phyloP scores from a whole-genome alignment of 2,329 filamentous ascomycete species.

The Catunica adiposa region DNA sequence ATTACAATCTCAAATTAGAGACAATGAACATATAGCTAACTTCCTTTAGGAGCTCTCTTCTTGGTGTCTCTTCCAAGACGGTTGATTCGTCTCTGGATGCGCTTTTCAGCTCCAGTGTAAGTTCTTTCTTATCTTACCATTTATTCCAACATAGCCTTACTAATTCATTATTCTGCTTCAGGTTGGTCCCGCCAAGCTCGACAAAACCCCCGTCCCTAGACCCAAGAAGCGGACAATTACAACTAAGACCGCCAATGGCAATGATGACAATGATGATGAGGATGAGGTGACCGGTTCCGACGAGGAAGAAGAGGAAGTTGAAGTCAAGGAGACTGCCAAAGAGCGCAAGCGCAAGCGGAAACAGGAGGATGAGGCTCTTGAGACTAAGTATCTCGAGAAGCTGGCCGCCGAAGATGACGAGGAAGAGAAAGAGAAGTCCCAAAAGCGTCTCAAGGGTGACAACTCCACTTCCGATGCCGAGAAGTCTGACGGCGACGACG shows the following conservation, averaged over 20 bases:
- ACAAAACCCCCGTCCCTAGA: conserved; percentile 20
- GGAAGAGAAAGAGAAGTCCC: conserved; percentile 22
- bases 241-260: conserved; percentile 18
- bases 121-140: conserved; percentile 20
- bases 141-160: neutral
- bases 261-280: conserved; percentile 17
- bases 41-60: conserved; percentile 3
- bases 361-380: conserved; percentile 52
- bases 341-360: conserved; percentile 50
- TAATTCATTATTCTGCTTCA: conserved; percentile 18
- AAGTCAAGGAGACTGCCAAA: conserved; percentile 26
- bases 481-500: conserved; percentile 28
- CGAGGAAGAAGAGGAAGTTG: conserved; percentile 22
- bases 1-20: neutral
- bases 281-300: conserved; percentile 21
- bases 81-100: conserved; percentile 54
- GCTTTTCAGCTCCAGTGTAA: conserved; percentile 57
- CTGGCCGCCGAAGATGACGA: conserved; percentile 37
- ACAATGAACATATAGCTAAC: neutral
- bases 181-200: conserved; percentile 35
- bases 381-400: conserved; percentile 52
- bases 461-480: conserved; percentile 22
- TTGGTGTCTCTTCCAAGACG: conserved; percentile 26
- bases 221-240: conserved; percentile 21
- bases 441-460: conserved; percentile 28